Base-by-base conservation (phyloP, 2,329 filamentous ascomycete species). In the Fusarium begoniae region DNA sequence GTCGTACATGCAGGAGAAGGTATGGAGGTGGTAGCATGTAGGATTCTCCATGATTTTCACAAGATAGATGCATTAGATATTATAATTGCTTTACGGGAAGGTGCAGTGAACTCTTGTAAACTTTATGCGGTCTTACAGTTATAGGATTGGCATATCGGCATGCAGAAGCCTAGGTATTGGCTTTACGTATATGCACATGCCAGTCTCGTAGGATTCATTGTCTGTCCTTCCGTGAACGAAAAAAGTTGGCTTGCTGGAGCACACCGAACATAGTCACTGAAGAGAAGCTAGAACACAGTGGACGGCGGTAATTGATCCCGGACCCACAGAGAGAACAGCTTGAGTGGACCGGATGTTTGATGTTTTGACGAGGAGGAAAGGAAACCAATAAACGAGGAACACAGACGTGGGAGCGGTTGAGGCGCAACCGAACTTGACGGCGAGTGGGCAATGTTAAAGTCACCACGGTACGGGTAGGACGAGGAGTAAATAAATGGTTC, bases 391-490 rank as follows among this genome's bases (percentile, higher is more conserved):
- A 66, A 71, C 70, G 68, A 69, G 73, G 60, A 41, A 67, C 75
- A 77, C 74, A 77, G 76, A 76, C 61, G 48, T 72, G 63, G 57
- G 70, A 74, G 74, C 71, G 75, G 75, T 70, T 74, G 70, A 69
- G 74, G 72, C 61, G 72, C 72, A 69, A 67, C 75, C 54, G 41
- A 67, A 70, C 44, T 69, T 69, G 64, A 53, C 30, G 57, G 56
- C 47, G 43, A 60, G 54, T 74, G 57, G 68, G 8, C 62, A 57
- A 69, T 59, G 56, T 53, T 40, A 63, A 69, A 59, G 55, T 69
- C 56, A 50, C 43, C 9, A 47, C 32, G 43, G 37, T 28, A 45
- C 40, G 51, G 64, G 43, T 32, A 45, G 45, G 38, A 37, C 11
- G 41, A 68, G 32, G 28, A 61, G 41, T 15, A 48, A 62, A 47